phyloP scores from a whole-genome alignment of 768 basidiomycete species.

The Lactarius sp. region DNA sequence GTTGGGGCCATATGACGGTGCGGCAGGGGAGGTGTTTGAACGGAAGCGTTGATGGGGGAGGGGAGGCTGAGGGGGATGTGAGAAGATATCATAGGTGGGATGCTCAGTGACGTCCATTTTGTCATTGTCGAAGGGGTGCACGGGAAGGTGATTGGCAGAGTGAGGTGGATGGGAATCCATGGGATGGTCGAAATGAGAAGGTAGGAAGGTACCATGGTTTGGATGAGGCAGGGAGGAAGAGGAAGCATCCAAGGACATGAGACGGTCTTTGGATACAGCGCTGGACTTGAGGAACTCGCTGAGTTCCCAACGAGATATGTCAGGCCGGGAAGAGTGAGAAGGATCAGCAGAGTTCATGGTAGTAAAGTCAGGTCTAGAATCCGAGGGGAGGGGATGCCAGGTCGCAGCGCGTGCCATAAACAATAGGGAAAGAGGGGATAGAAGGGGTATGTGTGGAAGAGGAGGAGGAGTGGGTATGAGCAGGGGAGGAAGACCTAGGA shows the following conservation, averaged over 20 bases:
- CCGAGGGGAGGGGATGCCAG: constrained; percentile 24
- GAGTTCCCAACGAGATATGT: constrained; percentile 39
- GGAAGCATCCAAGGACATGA: constrained; percentile 44
- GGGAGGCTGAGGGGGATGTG: constrained; percentile 36
- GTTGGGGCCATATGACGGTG: constrained; percentile 48
- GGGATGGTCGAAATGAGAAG: constrained; percentile 38
- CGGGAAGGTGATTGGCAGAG: constrained; percentile 31
- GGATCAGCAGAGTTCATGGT: constrained; percentile 26
- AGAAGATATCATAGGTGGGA: constrained; percentile 60
- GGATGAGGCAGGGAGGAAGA: constrained; percentile 37
- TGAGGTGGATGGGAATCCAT: constrained; percentile 36
- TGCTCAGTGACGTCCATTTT: constrained; percentile 54
- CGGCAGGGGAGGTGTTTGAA: constrained; percentile 64
- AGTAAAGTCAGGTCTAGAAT: constrained; percentile 25
- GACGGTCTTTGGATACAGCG: constrained; percentile 37
- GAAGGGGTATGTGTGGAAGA: constrained; percentile 16
- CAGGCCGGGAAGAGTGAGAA: constrained; percentile 36
- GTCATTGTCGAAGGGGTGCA: constrained; percentile 47
- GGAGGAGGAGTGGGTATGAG: constrained; percentile 9
- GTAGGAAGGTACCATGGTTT: constrained; percentile 43
- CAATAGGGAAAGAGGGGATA: neutral
- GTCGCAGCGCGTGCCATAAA: constrained; percentile 24
- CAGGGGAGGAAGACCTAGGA: constrained; percentile 17
- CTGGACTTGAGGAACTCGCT: constrained; percentile 43
- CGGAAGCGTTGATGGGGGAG: constrained; percentile 62